These are phyloP conservation scores for Russula earlei DNA, from an alignment of 768 basidiomycete species.

Conservation along the genomic window DNA sequence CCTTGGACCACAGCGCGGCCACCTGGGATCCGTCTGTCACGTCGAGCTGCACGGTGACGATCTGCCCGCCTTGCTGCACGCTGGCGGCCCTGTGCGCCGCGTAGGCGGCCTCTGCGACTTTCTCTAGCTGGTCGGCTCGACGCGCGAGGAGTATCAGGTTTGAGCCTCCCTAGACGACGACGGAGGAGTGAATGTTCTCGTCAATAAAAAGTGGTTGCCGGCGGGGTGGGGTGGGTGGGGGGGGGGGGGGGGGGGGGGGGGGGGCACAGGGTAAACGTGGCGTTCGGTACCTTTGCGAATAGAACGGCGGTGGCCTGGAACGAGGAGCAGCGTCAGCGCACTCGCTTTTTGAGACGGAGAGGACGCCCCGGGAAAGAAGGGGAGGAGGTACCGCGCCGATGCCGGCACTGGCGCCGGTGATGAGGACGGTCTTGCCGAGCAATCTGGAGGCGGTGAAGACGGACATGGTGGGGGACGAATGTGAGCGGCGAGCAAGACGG, in stretches of 20 bases:
- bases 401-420: conserved; percentile 85
- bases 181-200: background rate
- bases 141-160: conserved; percentile 83
- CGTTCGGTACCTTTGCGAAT: conserved; percentile 66
- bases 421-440: conserved; percentile 75
- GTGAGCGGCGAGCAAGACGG: no score
- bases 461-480: conserved; percentile 41
- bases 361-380: no score
- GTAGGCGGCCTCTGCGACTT: conserved; percentile 57
- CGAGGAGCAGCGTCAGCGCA: background rate
- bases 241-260: no score
- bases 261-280: no score
- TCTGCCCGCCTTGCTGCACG: conserved; percentile 65
- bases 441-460: conserved; percentile 74
- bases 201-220: no score
- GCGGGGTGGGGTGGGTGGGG: no score
- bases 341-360: no score
- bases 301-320: conserved; percentile 74
- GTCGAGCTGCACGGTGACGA: conserved; percentile 65
- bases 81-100: conserved; percentile 67
- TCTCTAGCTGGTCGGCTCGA: conserved; percentile 58
- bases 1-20: conserved; percentile 55
- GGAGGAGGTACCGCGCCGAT: conserved; percentile 67
- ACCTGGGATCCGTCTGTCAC: conserved; percentile 71
- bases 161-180: conserved; percentile 57